Base-by-base conservation (phyloP, 176 grass and related monocot species). In the Avena sativa region DNA sequence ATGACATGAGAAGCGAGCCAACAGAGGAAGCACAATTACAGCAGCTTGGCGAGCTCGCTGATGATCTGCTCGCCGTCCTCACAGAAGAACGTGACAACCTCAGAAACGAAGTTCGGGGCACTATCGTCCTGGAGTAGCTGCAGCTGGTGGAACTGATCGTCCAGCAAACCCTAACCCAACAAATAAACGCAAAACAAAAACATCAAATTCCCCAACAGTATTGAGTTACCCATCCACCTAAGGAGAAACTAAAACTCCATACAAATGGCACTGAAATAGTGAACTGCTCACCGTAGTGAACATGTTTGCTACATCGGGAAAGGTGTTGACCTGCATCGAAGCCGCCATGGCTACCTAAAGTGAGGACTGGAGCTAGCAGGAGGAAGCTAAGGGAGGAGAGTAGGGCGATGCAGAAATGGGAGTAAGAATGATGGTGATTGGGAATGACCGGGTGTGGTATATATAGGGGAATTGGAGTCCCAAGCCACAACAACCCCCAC, bases 61-160 rank as follows among this genome's bases (percentile, higher is more conserved):
- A 97, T 74, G 80, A 93, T 91, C 14, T 85, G 81, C 38, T 88
- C 87, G 4, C 88, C 84, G 25, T 97, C 92, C 3, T 91, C 69
- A 55, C 88, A 94, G 81, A 94, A 97, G 79, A 92, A 81, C 14
- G 74, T 81, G 84, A 97, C 43, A 15, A 92, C 81, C 50, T 94
- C 89, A 0, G 78, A 15, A 4, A 97, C 52, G 55, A 94, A 92
- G 26, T 78, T 49, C 2, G 92, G 86, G 8, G 64, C 51, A 38
- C 57, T 79, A 2, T 17, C 67, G 25, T 92, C 86, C 79, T 91
- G 86, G 7, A 94, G 84, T 28, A 68, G 64, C 79, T 88, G 84
- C 16, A 97, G 65, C 88, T 92, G 81, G 67, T 76, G 76, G 47
- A 94, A 97, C 61, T 94, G 86, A 12, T 88, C 87, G 66, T 92